These are phyloP conservation scores for Hyphodiscus hymeniophilus DNA, from an alignment of 495 filamentous ascomycete species.

Conservation along the genomic window DNA sequence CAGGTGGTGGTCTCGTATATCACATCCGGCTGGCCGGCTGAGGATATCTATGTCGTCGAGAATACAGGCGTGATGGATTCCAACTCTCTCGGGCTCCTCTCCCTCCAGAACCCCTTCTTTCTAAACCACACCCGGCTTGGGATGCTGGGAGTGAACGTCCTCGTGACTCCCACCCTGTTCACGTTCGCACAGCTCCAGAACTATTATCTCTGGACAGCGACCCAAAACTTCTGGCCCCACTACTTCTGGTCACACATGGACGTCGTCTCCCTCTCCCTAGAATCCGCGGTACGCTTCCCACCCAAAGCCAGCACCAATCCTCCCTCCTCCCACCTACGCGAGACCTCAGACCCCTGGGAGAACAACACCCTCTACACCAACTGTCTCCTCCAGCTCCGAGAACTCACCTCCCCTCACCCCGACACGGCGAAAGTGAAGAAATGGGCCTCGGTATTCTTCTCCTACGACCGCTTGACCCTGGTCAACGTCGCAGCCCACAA, in stretches of 20 bases:
- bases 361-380: no score
- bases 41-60: conserved; percentile 53
- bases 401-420: conserved; percentile 4
- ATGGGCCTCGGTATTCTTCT: conserved; percentile 47
- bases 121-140: conserved; percentile 47
- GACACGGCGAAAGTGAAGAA: conserved; percentile 15
- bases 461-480: conserved; percentile 50
- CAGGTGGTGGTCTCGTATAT: conserved; percentile 52
- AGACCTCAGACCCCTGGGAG: no score
- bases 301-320: no score
- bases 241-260: conserved; percentile 57
- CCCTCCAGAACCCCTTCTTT: conserved; percentile 54
- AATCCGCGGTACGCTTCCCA: conserved; percentile 14
- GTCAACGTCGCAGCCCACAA: conserved; percentile 45
- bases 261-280: conserved; percentile 44
- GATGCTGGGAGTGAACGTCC: conserved; percentile 45
- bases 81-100: conserved; percentile 41
- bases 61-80: conserved; percentile 54
- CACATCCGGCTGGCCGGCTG: conserved; percentile 52
- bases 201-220: conserved; percentile 42
- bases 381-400: no score
- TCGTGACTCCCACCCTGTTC: conserved; percentile 49
- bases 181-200: conserved; percentile 58
- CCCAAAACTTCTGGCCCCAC: conserved; percentile 39
- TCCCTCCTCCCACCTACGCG: no score